Evolutionary conservation across 2,329 filamentous ascomycete species (phyloP).

Genomic region (Neurospora sp.): DNA sequence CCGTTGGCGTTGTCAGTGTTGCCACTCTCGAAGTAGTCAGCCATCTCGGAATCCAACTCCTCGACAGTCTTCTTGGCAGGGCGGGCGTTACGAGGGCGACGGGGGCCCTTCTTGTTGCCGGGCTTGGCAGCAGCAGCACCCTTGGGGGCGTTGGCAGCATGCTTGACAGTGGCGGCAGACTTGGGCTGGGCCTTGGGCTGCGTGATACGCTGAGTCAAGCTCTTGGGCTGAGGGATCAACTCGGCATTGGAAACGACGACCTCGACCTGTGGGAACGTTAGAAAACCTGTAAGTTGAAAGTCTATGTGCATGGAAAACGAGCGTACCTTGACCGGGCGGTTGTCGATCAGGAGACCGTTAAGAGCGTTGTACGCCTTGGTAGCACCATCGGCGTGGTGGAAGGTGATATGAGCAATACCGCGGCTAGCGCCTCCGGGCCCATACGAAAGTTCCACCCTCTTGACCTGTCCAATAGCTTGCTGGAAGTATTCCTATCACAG

Average conservation of each 20-base stretch:
- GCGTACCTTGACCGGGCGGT: slow-evolving; percentile 77
- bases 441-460: slow-evolving; percentile 85
- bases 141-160: slow-evolving; percentile 40
- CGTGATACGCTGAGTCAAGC: slow-evolving; percentile 74
- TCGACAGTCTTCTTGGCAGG: slow-evolving; percentile 82
- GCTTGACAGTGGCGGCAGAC: slow-evolving; percentile 68
- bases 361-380: slow-evolving; percentile 73
- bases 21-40: slow-evolving; percentile 69
- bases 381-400: slow-evolving; percentile 71
- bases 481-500: slow-evolving; percentile 87
- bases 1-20: slow-evolving; percentile 33
- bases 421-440: slow-evolving; percentile 86
- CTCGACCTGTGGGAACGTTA: slow-evolving; percentile 56
- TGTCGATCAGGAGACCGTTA: slow-evolving; percentile 86
- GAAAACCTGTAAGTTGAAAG: background rate
- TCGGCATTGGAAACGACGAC: slow-evolving; percentile 73
- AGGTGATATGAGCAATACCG: slow-evolving; percentile 84
- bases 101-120: slow-evolving; percentile 36
- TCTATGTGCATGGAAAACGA: background rate
- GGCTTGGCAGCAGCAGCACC: slow-evolving; percentile 27
- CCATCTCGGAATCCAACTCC: slow-evolving; percentile 96
- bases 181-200: slow-evolving; percentile 69
- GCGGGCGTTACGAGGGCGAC: slow-evolving; percentile 49
- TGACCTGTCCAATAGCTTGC: slow-evolving; percentile 80
- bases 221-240: slow-evolving; percentile 55